Evolutionary conservation across 2,329 filamentous ascomycete species (phyloP).

Genomic region (Talaromyces atroroseus): DNA sequence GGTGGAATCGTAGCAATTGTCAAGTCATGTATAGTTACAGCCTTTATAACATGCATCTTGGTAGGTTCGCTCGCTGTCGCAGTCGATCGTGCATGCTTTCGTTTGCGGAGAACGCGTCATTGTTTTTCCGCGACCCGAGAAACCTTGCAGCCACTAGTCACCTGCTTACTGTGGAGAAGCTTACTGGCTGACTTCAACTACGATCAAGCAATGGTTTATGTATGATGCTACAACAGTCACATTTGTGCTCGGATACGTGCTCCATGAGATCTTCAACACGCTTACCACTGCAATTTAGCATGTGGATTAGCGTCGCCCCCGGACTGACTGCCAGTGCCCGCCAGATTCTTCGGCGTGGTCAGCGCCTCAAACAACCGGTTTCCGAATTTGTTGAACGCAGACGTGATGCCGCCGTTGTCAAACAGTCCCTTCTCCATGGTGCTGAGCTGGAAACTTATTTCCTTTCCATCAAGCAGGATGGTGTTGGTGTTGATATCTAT

Average conservation of each 20-base stretch:
- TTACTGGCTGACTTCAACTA: background rate
- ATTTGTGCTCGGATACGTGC: no score
- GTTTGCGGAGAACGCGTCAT: background rate
- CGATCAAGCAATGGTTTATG: no score
- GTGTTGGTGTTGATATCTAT: conserved; percentile 27
- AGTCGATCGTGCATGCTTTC: background rate
- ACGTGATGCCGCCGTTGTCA: conserved; percentile 33
- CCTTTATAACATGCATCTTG: no score
- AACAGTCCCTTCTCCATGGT: conserved; percentile 37
- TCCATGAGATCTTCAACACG: no score
- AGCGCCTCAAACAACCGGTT: conserved; percentile 29
- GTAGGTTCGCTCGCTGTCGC: no score
- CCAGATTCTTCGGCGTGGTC: conserved; percentile 12
- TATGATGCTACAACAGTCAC: no score
- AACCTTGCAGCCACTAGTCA: background rate
- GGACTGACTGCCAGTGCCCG: background rate
- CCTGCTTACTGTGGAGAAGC: background rate
- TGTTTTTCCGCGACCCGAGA: background rate
- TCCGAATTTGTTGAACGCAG: conserved; percentile 37
- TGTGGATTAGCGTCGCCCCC: background rate
- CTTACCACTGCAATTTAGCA: conserved; percentile 8
- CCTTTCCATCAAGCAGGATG: conserved; percentile 20
- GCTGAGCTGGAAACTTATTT: conserved; percentile 33
- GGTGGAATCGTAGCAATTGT: background rate
- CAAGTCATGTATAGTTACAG: background rate